Evolutionary conservation across 352 stramenopile species (phyloP), one percentile per base, ranked within the genome.

Genomic region (Globisporangium nagaii): DNA sequence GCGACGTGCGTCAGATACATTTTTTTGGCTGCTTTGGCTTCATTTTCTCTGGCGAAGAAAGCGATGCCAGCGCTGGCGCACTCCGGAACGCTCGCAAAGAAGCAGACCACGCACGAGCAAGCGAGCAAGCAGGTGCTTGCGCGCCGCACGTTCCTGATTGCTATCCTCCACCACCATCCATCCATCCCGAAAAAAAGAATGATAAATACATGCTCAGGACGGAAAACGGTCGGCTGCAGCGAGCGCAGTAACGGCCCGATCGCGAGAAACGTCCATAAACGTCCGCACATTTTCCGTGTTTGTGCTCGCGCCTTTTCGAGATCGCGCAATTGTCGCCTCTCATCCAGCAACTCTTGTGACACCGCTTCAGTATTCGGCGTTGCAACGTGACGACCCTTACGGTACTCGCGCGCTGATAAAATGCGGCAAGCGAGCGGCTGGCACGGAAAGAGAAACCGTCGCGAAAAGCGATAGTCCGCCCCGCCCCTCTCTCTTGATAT

Each of bases 351-450:
- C 43, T 19, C 3, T 10, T 17, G 10, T 37, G 32, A 15, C 3
- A 11, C 3, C 1, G 1, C 1, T 25, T 7, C 10, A 9, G 3
- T 28, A 15, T 15, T 17, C 25, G 3, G 24, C 15, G 48, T 46
- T 55, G 48, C 48, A 30, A 25, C 15, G 28, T 46, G 15, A 46
- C 20, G 34, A 25, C 25, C 4, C 8, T 15, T 6, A 9, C 35
- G 24, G 25, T 46, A 46, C 39, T 41, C 17, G 31, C 25, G n/a
- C 28, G 42, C 46, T 12, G 48, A 34, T 55, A 55, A 55, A 55
- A 46, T 43, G 48, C 20, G 4, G 12, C 48, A 42, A 55, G 46
- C 17, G 48, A 20, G 48, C 35, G 48, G 48, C 15, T 34, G 13
- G 11, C 32, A 13, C 25, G 24, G 25, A 50, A 24, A 27, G 11